phyloP scores from a whole-genome alignment of 805 yeast genomes.

The Candida tibetensis region DNA sequence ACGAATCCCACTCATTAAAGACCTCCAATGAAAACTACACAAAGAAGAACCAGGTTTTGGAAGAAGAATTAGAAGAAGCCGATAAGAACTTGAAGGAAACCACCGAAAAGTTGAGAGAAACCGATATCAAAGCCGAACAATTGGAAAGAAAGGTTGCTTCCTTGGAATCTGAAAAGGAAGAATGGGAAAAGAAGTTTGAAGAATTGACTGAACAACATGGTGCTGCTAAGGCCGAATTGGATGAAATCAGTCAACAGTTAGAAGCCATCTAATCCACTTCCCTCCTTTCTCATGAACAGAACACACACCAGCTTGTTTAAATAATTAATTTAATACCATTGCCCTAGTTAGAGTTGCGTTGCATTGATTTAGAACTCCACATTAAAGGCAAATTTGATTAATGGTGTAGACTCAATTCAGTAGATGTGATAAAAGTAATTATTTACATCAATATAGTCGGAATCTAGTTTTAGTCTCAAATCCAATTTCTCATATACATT shows the following conservation, averaged over 20 bases:
- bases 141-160: constrained; percentile 91
- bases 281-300: no score
- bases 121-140: constrained; percentile 95
- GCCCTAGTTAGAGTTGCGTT: no score
- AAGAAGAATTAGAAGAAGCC: constrained; percentile 86
- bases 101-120: constrained; percentile 88
- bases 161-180: constrained; percentile 88
- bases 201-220: constrained; percentile 79
- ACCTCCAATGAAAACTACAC: constrained; percentile 87
- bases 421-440: no score
- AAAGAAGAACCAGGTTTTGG: constrained; percentile 84
- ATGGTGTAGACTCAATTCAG: no score
- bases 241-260: constrained; percentile 93
- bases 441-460: no score
- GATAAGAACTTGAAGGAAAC: constrained; percentile 91
- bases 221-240: constrained; percentile 88
- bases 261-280: constrained; percentile 59
- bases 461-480: no score
- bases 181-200: constrained; percentile 86
- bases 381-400: no score
- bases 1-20: constrained; percentile 84
- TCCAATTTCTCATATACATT: no score
- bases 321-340: constrained; percentile 11
- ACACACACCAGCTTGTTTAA: neutral
- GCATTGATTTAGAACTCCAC: no score